These are phyloP conservation scores for Fusarium aywerte DNA, from an alignment of 2,329 filamentous ascomycete genomes.

Conservation along the genomic window DNA sequence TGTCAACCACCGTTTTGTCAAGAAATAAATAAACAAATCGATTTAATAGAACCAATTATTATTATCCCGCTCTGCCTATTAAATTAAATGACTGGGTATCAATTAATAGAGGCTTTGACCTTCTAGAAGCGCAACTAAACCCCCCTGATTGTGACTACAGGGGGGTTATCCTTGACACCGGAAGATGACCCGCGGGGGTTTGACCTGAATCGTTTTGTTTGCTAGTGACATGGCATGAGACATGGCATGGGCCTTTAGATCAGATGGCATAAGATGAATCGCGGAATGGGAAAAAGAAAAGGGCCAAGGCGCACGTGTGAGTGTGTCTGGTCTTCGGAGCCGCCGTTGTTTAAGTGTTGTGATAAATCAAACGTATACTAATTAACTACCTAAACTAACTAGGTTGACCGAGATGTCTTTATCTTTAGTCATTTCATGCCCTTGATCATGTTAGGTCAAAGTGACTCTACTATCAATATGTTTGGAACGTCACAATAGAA, in stretches of 20 bases:
- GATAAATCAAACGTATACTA: background rate
- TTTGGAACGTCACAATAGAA: conserved; percentile 9
- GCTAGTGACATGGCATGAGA: conserved; percentile 2
- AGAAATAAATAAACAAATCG: conserved; percentile 22
- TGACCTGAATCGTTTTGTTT: conserved; percentile 30
- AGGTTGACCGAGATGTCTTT: conserved; percentile 19
- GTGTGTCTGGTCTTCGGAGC: conserved; percentile 22
- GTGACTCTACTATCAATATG: background rate
- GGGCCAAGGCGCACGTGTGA: conserved; percentile 40
- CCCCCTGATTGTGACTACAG: conserved; percentile 33
- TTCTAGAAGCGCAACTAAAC: conserved; percentile 42
- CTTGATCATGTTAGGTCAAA: background rate
- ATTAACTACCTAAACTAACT: conserved; percentile 22
- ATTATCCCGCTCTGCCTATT: background rate
- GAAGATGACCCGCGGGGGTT: conserved; percentile 38
- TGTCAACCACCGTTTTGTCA: conserved; percentile 32
- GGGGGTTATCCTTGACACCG: conserved; percentile 36
- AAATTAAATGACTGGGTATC: conserved; percentile 29
- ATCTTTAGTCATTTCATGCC: conserved; percentile 19
- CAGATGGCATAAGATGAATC: conserved; percentile 10
- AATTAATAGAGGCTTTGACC: conserved; percentile 27
- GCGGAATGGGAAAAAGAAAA: conserved; percentile 1
- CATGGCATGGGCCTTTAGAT: conserved; percentile 14
- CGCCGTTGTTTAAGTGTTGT: conserved; percentile 8
- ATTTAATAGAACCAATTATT: conserved; percentile 31